Conservation (phyloP, 108 stramenopile species). For the Aurantiochytrium sp. region DNA sequence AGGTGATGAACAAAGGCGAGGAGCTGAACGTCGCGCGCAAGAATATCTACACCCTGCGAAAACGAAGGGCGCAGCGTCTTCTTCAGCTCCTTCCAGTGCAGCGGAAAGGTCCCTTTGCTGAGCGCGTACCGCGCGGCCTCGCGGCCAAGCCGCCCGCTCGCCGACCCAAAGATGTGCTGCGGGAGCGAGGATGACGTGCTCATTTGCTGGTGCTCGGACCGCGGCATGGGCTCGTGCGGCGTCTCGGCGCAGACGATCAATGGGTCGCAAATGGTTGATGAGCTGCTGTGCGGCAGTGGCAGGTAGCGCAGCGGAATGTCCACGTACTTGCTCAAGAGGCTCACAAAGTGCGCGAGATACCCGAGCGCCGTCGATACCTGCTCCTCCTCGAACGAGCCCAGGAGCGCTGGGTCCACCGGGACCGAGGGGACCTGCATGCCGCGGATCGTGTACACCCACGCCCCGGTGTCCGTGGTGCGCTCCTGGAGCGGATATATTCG, state of each 20-base stretch:
- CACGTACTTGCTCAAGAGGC: constrained; percentile 2
- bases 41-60: background rate
- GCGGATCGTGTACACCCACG: background rate
- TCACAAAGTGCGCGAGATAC: background rate
- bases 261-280: constrained; percentile 10
- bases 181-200: background rate
- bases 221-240: constrained; percentile 24
- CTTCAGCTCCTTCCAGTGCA: background rate
- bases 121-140: background rate
- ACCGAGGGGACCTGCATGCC: background rate
- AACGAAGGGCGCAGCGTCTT: background rate
- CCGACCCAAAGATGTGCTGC: background rate
- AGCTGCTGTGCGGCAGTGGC: constrained; percentile 11
- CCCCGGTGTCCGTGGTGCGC: background rate
- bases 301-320: background rate
- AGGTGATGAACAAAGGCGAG: background rate
- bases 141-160: constrained; percentile 3
- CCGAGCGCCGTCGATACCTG: constrained; percentile 24
- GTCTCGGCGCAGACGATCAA: constrained; percentile 7
- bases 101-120: background rate
- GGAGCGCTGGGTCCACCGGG: background rate
- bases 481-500: constrained; percentile 6
- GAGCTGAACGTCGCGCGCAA: constrained; percentile 18
- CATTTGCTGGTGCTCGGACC: background rate
- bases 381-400: background rate